Evolutionary conservation across 106 monocot species (phyloP), one percentile per base, ranked within the genome.

Genomic region (Agapanthus africanus): DNA sequence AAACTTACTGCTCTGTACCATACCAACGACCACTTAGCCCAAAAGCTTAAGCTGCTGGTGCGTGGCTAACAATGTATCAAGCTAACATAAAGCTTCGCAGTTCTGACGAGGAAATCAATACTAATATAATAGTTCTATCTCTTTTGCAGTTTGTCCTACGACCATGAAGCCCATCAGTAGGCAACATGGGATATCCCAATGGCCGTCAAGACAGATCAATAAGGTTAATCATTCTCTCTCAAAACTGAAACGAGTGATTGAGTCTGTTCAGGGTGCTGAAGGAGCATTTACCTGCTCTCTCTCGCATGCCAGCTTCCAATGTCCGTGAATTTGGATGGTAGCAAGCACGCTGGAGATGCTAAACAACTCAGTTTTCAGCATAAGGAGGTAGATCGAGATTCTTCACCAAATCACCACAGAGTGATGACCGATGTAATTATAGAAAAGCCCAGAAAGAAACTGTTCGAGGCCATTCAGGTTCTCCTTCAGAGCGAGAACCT

Each of bases 121-220:
- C n/a, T n/a, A n/a, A n/a, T n/a, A n/a, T n/a, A n/a, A n/a, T n/a
- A n/a, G n/a, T 66, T 66, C 65, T 39, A 25, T 65, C 40, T 49
- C 37, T 23, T 66, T 70, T 33, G 9, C 83, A 88, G 88, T 88
- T 62, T 88, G 88, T 39, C 81, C 88, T 16, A 84, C 88, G 54
- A 88, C 88, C 38, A 81, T 88, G 88, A 88, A 88, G 40, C 80
- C 84, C 34, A 88, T 88, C 46, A 84, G 88, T 37, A 80, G 88
- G 78, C 84, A 84, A 61, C 84, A 88, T 66, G 88, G 88, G 13
- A 88, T 88, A 8, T 79, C 81, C 11, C 44, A 83, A 15, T 88
- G 88, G 88, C 88, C 88, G 21, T 88, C 88, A 49, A 81, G 83
- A 65, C 81, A 84, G 78, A 84, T 84, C 59, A 88, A 84, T 37